phyloP scores from a whole-genome alignment of 768 basidiomycete genomes.

The Tubosaeta sp. region DNA sequence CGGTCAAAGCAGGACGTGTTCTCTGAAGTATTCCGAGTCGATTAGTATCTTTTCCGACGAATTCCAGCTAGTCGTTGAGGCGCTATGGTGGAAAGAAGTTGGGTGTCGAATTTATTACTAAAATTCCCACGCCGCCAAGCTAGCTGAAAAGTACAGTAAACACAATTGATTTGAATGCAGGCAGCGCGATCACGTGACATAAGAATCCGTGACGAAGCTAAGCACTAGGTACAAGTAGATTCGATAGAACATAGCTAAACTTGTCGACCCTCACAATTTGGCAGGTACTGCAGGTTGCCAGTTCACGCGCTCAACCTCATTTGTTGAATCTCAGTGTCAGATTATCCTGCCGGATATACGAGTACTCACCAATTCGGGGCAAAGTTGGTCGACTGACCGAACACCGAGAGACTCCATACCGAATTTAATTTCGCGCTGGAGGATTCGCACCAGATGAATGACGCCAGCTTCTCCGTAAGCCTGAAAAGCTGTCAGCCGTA shows the following conservation, averaged over 20 bases:
- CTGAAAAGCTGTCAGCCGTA: constrained; percentile 33
- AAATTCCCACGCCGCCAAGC: no score
- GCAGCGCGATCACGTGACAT: constrained; percentile 18
- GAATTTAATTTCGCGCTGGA: constrained; percentile 73
- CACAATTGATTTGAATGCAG: no score
- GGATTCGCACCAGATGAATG: constrained; percentile 56
- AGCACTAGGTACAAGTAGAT: no score
- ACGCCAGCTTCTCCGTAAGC: constrained; percentile 75
- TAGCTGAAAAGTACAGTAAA: no score
- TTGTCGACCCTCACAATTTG: constrained; percentile 21
- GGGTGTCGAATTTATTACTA: no score
- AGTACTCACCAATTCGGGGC: constrained; percentile 64
- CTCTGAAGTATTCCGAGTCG: no score
- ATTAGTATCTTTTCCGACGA: no score
- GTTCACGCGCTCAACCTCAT: constrained; percentile 58
- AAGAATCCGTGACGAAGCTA: neutral
- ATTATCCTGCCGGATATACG: neutral
- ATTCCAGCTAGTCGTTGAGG: no score
- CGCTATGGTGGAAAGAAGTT: no score
- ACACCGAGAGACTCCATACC: constrained; percentile 78
- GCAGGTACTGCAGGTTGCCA: constrained; percentile 47
- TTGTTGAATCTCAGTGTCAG: constrained; percentile 2
- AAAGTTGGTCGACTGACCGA: constrained; percentile 56
- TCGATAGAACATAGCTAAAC: neutral
- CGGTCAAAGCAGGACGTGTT: no score